Conservation (phyloP, 73 alveolate species). For the Paramecium octaurelia region DNA sequence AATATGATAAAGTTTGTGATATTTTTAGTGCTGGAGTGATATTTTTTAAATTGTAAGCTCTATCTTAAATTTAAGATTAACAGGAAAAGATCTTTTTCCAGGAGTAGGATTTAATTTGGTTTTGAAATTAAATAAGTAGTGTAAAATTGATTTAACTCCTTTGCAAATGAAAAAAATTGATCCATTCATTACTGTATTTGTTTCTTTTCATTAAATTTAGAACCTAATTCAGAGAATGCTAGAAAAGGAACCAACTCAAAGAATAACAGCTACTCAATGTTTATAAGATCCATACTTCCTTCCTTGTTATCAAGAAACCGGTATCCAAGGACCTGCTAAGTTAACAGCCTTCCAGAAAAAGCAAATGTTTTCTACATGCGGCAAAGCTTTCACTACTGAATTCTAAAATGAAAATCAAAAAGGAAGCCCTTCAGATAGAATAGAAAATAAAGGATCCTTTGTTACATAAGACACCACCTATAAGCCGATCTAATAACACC, state of each 20-base stretch:
- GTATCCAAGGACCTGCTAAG: neutral
- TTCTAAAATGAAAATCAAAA: neutral
- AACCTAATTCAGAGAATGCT: neutral
- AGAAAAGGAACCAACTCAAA: conserved; percentile 4
- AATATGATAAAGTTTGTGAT: neutral
- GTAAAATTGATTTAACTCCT: conserved; percentile 14
- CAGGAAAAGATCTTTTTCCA: neutral
- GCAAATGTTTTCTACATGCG: neutral
- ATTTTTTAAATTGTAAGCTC: neutral
- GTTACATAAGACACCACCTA: neutral
- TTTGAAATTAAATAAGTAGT: neutral
- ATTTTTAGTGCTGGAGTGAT: neutral
- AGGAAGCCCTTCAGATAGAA: neutral
- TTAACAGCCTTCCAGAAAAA: neutral
- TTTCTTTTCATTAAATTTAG: neutral
- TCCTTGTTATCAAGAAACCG: neutral
- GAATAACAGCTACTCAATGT: conserved; percentile 2
- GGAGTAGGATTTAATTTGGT: conserved; percentile 21
- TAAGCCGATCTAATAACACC: neutral
- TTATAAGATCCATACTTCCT: neutral
- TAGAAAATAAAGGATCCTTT: neutral
- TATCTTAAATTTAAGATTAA: neutral
- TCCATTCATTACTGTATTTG: neutral
- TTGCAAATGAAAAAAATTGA: neutral
- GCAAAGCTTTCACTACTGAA: neutral